phyloP scores from a whole-genome alignment of 2,329 filamentous ascomycete species.

The Fusarium sp. region DNA sequence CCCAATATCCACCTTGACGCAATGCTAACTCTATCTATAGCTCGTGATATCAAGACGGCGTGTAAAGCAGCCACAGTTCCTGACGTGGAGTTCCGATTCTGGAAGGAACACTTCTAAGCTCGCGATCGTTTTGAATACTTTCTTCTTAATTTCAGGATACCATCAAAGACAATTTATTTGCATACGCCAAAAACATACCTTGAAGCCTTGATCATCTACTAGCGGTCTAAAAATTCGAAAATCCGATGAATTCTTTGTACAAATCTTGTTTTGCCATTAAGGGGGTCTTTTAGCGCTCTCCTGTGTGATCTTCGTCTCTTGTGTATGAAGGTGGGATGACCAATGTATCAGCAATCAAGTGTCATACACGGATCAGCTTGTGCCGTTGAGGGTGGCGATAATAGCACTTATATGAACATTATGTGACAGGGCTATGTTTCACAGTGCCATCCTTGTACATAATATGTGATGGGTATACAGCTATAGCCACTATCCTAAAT shows the following conservation, averaged over 20 bases:
- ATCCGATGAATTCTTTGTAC: neutral
- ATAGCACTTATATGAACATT: neutral
- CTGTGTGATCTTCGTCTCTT: constrained; percentile 13
- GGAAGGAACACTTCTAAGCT: constrained; percentile 90
- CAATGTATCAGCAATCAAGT: constrained; percentile 6
- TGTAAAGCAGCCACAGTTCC: constrained; percentile 77
- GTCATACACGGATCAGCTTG: constrained; percentile 7
- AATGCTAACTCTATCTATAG: constrained; percentile 63
- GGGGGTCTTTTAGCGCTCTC: neutral
- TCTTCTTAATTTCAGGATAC: constrained; percentile 43
- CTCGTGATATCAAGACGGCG: constrained; percentile 86
- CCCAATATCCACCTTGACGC: too few species aligned
- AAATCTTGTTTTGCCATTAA: neutral
- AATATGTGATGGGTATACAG: neutral
- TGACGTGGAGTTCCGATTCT: constrained; percentile 95
- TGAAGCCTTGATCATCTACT: neutral
- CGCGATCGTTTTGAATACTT: constrained; percentile 18
- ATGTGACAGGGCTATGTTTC: constrained; percentile 1
- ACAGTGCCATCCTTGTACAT: constrained; percentile 1
- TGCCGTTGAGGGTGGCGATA: constrained; percentile 1
- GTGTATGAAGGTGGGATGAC: neutral
- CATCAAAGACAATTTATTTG: constrained; percentile 33
- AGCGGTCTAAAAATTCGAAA: neutral
- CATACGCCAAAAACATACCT: neutral
- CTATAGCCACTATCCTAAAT: neutral